Evolutionary conservation across 257 asterid genomes (phyloP), one percentile per base, ranked within the genome.

Genomic region (Solanum dulcamara): DNA sequence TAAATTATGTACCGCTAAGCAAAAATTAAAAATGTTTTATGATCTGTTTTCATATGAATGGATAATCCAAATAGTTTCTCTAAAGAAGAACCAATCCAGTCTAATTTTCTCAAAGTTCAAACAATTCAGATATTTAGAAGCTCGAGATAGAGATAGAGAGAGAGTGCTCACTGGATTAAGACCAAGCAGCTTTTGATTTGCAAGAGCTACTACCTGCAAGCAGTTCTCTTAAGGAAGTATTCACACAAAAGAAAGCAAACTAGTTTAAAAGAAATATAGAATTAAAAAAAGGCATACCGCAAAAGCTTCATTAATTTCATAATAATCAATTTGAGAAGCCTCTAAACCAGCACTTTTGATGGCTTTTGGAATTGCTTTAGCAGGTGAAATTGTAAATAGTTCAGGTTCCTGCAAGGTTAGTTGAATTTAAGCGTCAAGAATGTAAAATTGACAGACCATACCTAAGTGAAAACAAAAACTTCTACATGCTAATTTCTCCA

Each of bases 311-410:
- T 97, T 97, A 88, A 97, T 97, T 90, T 97, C 99, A 50, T 93
- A 97, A 87, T 85, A 97, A 88, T 95, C 98, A 85, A 97, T 87
- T 88, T 94, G 89, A 89, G 99, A 94, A 84, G 95, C 91, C 84
- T 97, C 95, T 35, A 97, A 37, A 85, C 98, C 96, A 74, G 98
- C 97, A 87, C 91, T 94, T 71, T 95, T 90, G 64, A 95, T 90
- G 67, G 99, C 99, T 90, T 95, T 97, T 24, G 99, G 98, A 62
- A 97, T 95, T 85, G 99, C 99, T 84, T 94, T 93, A 46, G 99
- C 94, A 57, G 99, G 99, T 77, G 98, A 62, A 46, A 98, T 97
- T 84, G 99, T 97, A 85, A 97, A 97, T 77, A 95, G 74, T 88
- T 97, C 99, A 13, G 99, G 98, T 74, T 97, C 99, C 99, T 97